A percentile compares a stretch with the other conserved stretches of the same genome.
Conservation (phyloP, 2,329 filamentous ascomycete species). For the Fusarium sp. region DNA sequence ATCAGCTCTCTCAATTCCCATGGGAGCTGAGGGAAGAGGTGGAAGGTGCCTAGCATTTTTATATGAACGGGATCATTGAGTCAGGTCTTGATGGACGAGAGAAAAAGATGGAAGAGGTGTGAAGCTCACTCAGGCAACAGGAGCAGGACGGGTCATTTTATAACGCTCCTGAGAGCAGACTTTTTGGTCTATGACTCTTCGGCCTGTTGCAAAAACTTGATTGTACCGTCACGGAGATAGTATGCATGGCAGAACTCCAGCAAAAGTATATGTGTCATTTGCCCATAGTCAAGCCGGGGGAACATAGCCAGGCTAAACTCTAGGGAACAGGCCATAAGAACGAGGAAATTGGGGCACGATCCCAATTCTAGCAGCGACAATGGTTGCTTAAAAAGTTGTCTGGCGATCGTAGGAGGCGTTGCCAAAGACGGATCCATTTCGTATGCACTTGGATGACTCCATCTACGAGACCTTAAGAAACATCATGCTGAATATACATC, state of each 20-base stretch:
- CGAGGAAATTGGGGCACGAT: background rate
- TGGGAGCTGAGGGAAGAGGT: background rate
- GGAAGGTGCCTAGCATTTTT: background rate
- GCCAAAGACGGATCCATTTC: no score
- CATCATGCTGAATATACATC: no score
- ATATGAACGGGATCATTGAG: background rate
- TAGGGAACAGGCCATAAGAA: no score
- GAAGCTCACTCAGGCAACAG: background rate
- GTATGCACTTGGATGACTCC: background rate
- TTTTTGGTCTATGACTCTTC: background rate
- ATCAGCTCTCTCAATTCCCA: background rate
- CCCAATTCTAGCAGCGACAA: background rate
- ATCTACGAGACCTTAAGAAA: background rate
- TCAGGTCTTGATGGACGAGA: background rate
- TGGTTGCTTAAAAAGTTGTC: background rate
- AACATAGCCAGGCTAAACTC: background rate
- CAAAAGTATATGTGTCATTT: background rate
- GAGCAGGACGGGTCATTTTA: background rate
- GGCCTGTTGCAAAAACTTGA: background rate
- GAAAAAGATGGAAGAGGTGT: background rate
- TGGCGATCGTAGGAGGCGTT: no score
- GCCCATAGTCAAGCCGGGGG: background rate
- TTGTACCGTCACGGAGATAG: background rate
- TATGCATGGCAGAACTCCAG: background rate
- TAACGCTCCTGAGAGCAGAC: background rate